Conservation (phyloP, 345 rosid species). For the Aethionema arabicum region DNA sequence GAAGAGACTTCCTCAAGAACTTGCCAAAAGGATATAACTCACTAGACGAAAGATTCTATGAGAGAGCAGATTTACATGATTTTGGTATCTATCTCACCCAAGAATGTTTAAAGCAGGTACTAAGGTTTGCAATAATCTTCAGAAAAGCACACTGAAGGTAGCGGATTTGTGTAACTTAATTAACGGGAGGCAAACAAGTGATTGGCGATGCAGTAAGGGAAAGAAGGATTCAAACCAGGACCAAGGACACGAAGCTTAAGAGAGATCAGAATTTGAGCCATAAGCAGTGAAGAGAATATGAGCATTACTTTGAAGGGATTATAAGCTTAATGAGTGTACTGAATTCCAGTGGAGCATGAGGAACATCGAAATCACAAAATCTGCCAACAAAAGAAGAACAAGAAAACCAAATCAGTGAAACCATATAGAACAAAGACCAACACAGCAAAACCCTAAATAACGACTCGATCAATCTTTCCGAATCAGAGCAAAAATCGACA, state of each 20-base stretch:
- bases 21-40: slow-evolving; percentile 13
- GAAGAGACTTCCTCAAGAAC: slow-evolving; percentile 6
- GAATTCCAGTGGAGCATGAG: slow-evolving; percentile 15
- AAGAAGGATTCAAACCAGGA: slow-evolving; percentile 89
- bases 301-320: slow-evolving; percentile 45
- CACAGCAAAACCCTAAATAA: neutral
- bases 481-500: neutral
- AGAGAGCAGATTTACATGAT: slow-evolving; percentile 25
- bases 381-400: slow-evolving; percentile 18
- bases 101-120: slow-evolving; percentile 22
- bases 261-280: slow-evolving; percentile 37
- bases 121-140: slow-evolving; percentile 4
- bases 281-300: slow-evolving; percentile 43
- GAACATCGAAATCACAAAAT: neutral
- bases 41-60: slow-evolving; percentile 4
- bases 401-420: slow-evolving; percentile 19
- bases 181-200: slow-evolving; percentile 61
- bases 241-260: slow-evolving; percentile 81
- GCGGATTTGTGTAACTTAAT: slow-evolving; percentile 35
- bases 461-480: neutral
- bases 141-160: slow-evolving; percentile 15
- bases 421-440: neutral
- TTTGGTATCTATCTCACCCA: slow-evolving; percentile 21
- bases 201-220: slow-evolving; percentile 90
- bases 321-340: slow-evolving; percentile 30